Base-by-base conservation (phyloP, 2,329 filamentous ascomycete genomes). In the Aspergillus quadricinctus region DNA sequence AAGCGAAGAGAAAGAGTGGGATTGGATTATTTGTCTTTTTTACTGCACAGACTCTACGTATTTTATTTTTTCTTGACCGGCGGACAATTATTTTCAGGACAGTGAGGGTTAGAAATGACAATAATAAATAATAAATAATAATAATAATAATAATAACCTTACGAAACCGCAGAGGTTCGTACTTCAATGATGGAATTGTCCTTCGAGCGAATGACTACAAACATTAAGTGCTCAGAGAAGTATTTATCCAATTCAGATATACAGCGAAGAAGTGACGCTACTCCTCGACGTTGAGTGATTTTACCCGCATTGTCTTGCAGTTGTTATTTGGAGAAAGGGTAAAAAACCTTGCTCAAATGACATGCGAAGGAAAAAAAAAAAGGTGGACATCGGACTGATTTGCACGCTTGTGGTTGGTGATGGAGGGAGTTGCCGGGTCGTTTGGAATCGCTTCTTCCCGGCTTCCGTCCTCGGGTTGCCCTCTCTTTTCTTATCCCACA, bases 401-500 rank as follows among this genome's bases (percentile, higher is more conserved):
- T 55, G 40, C 25, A n/a, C 49, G 49, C 23, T 46, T 57, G 52
- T 61, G 59, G 59, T 60, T 60, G 57, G 55, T 52, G 45, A 52
- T 54, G 50, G 31, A 28, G 31, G 17, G 5, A 37, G 21, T 46
- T 56, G 55, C 56, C n/a, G 54, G 59, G 29, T 49, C 37, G 50
- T 57, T 55, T 46, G 43, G 50, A 60, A 56, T 64, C 57, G 60
- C 61, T 62, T 57, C 59, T 29, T 61, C 52, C 59, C 54, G 55
- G 54, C 57, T 46, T 46, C 60, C 51, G 55, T 60, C 41, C 51
- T 50, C 54, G 3, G 11, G 27, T 46, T 46, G 10, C 21, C 23
- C 21, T 37, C 31, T 37, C 31, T 17, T 17, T 37, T 37, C 31
- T 37, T 17, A 17, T 37, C 31, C 31, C 31, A 37, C 31, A 17